phyloP scores from a whole-genome alignment of 1,139 yeast species.

The Maudiozyma humilis region DNA sequence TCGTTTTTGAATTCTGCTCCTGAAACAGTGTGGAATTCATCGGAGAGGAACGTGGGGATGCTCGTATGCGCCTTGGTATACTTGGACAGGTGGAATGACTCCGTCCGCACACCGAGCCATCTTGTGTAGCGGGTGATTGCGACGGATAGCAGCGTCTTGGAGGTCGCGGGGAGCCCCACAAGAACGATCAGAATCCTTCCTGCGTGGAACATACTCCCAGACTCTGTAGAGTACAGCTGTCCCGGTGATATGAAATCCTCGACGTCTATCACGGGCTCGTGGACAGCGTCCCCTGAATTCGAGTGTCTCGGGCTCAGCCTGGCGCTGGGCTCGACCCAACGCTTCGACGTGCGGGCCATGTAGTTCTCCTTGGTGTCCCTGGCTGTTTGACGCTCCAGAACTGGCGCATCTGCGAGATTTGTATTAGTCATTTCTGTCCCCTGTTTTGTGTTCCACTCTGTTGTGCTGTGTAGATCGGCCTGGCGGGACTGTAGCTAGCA shows the following conservation, averaged over 20 bases:
- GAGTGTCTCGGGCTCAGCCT: background rate
- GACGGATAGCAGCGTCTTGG: slow-evolving; percentile 89
- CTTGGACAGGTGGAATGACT: slow-evolving; percentile 87
- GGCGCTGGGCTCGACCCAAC: slow-evolving; percentile 33
- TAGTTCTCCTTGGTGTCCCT: slow-evolving; percentile 36
- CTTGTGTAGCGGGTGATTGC: slow-evolving; percentile 83
- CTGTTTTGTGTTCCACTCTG: background rate
- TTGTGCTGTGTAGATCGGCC: no score
- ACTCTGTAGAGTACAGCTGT: slow-evolving; percentile 82
- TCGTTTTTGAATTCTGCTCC: slow-evolving; percentile 50
- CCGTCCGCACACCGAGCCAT: slow-evolving; percentile 92
- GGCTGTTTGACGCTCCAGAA: background rate
- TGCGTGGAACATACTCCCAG: slow-evolving; percentile 88
- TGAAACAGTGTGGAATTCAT: slow-evolving; percentile 47
- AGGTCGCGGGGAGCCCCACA: slow-evolving; percentile 94
- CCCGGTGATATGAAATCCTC: slow-evolving; percentile 55
- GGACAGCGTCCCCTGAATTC: slow-evolving; percentile 22
- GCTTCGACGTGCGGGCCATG: slow-evolving; percentile 41
- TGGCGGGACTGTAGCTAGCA: no score
- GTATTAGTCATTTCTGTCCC: slow-evolving; percentile 1
- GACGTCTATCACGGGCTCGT: slow-evolving; percentile 26
- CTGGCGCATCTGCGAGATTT: background rate
- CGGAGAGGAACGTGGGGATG: slow-evolving; percentile 61
- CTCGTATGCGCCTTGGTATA: slow-evolving; percentile 56
- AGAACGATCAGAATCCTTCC: slow-evolving; percentile 85